Base-by-base conservation (phyloP, 345 rosid species). In the Balakata baccata region DNA sequence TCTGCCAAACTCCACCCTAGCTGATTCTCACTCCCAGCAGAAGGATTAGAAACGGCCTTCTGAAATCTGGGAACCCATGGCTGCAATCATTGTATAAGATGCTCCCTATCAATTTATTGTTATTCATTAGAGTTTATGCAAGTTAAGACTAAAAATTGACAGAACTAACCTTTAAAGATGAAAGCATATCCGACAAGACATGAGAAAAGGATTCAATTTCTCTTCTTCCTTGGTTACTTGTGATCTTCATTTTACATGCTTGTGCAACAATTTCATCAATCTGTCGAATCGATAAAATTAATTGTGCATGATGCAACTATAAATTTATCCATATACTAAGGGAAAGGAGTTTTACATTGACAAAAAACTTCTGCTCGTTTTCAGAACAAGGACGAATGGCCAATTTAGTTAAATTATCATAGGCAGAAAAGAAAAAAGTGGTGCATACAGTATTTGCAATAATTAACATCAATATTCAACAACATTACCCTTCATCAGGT, bases 41-140 rank as follows among this genome's bases (percentile, higher is more conserved):
- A 43, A 60, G 76, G 78, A 62, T 69, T 57, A 1, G 85, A 74
- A 52, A 87, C 68, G 0, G 68, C 87, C 72, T 81, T 79, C 68
- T 83, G 84, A 59, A 92, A 81, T 79, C 94, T 86, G 25, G 92
- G 88, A 56, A 82, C 83, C 98, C 99, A 91, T 56, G 97, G 93
- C 99, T 95, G 91, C 88, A 79, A 71, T 63, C 47, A 62, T 20
- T 7, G 60, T 74, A 81, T 66, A 70, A 47, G 64, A 59, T 62
- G 56, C 22, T 39, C 66, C 37, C 46, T 29, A 25, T 50, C 37
- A 70, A 53, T 7, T 57, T 43, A n/a, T n/a, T n/a, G n/a, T n/a
- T n/a, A 50, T 37, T 37, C 60, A 66, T 68, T 10, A 60, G 45
- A 70, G 46, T 9, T n/a, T 23, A 29, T 64, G 73, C 58, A 71